Evolutionary conservation across 2,329 filamentous ascomycete species (phyloP).

Genomic region (Calonectria hongkongensis): DNA sequence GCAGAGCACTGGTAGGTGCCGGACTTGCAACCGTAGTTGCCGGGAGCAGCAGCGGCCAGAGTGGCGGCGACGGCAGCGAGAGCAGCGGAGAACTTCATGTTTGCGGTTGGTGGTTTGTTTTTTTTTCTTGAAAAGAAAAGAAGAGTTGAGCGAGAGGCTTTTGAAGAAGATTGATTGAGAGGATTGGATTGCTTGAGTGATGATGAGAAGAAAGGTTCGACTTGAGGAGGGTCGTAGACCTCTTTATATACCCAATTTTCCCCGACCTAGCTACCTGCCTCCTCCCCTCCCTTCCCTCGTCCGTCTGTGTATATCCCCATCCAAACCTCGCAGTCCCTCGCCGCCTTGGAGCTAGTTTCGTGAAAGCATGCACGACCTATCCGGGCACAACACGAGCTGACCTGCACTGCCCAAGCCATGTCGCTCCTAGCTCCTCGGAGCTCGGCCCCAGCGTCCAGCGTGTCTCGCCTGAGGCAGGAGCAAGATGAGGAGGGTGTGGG

Average conservation of each 20-base stretch:
- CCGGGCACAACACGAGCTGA: conserved; percentile 28
- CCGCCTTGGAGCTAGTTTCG: conserved; percentile 9
- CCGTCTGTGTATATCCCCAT: neutral
- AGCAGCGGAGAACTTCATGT: conserved; percentile 57
- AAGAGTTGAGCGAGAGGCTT: conserved; percentile 42
- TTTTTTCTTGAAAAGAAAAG: conserved; percentile 5
- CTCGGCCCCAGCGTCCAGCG: conserved; percentile 22
- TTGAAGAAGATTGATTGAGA: conserved; percentile 20
- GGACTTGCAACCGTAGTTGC: conserved; percentile 54
- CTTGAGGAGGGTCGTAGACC: neutral
- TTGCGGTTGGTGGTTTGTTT: conserved; percentile 38
- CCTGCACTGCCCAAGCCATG: conserved; percentile 34
- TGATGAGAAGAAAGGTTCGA: conserved; percentile 31
- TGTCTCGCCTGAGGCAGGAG: neutral
- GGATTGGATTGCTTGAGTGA: conserved; percentile 30
- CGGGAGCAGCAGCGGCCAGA: conserved; percentile 46
- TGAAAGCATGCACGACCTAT: neutral
- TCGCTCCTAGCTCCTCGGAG: conserved; percentile 16
- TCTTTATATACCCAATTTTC: conserved; percentile 43
- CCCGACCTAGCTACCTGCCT: no score
- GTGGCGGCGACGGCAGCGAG: conserved; percentile 50
- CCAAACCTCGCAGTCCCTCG: neutral
- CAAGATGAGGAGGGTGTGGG: neutral
- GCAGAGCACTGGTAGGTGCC: conserved; percentile 60
- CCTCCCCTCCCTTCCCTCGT: neutral